These are phyloP conservation scores for Clitoria ternatea DNA, from an alignment of 306 rosid genomes.

Conservation along the genomic window DNA sequence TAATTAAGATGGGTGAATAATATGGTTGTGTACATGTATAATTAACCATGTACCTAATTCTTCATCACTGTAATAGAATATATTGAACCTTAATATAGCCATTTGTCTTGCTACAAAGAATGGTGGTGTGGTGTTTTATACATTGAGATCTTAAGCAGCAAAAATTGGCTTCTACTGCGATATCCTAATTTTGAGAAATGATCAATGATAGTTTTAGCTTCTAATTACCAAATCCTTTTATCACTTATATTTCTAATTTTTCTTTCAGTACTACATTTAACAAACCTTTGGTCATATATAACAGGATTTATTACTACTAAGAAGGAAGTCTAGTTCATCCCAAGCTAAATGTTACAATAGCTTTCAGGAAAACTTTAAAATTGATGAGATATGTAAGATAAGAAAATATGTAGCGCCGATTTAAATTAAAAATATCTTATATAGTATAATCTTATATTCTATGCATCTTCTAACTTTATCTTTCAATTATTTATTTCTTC, in stretches of 20 bases:
- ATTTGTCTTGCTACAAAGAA: neutral
- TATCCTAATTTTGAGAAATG: slow-evolving; percentile 11
- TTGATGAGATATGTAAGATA: too few relatives aligned
- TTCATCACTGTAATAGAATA: neutral
- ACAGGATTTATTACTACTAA: slow-evolving; percentile 84
- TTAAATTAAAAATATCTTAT: too few relatives aligned
- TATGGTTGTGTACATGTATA: too few relatives aligned
- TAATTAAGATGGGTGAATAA: too few relatives aligned
- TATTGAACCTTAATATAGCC: neutral
- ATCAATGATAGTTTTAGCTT: slow-evolving; percentile 2
- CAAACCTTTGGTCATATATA: slow-evolving; percentile 24
- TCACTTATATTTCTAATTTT: neutral
- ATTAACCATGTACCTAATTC: too few relatives aligned
- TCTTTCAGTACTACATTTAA: neutral
- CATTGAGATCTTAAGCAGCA: neutral
- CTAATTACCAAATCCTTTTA: neutral
- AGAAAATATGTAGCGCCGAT: too few relatives aligned
- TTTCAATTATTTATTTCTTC: too few relatives aligned
- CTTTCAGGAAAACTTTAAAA: slow-evolving; percentile 72
- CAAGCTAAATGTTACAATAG: slow-evolving; percentile 58
- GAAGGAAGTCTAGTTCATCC: slow-evolving; percentile 81
- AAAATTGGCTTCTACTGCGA: neutral
- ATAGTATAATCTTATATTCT: too few relatives aligned
- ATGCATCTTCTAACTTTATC: too few relatives aligned
- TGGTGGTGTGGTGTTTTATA: too few relatives aligned